Base-by-base conservation (phyloP, 2,329 filamentous ascomycete genomes). In the Cercospora sesami region DNA sequence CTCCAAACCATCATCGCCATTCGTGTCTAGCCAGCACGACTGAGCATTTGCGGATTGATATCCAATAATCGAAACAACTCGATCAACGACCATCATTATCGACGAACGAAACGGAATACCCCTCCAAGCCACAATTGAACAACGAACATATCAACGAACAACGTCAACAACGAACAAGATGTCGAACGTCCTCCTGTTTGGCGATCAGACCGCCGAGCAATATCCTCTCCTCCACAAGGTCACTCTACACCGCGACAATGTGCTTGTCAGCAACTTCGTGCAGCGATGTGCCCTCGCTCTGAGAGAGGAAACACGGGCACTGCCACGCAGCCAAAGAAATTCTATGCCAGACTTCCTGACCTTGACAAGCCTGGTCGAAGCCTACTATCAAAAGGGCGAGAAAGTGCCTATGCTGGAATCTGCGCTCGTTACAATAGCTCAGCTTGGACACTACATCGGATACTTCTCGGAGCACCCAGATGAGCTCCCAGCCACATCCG, bases 121-220 rank as follows among this genome's bases (percentile, higher is more conserved):
- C 58, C 31, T 42, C 28, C 51, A 60, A 63, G 51, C 61, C 57
- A 39, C 45, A 64, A 31, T 45, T 10, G 57, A 61, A 28, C 39
- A 55, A 51, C 48, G 30, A 33, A 62, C 42, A 60, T 30, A 5
- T 48, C 48, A 39, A 18, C 30, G 36, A 23, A 39, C 10, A 30
- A 10, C 8, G 8, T 28, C 39, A 39, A 45, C 45, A 39, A 28
- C 51, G 45, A 23, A 58, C 64, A 78, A 61, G n/a, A 79, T 79
- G 78, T 77, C 78, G 76, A 84, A 84, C 75, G 76, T 82, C 67
- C 85, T 90, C 78, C 85, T 91, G 70, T 90, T 91, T 77, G 89
- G 89, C 81, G 89, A 91, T 76, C 89, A 91, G 80, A 91, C 89
- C 68, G 84, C 88, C 74, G 87, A 90, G 78, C 89, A 89, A 73